A percentile compares a stretch with the other conserved stretches of the same genome.
phyloP scores from a whole-genome alignment of 2,329 filamentous ascomycete genomes.

The Colletotrichum magnum region DNA sequence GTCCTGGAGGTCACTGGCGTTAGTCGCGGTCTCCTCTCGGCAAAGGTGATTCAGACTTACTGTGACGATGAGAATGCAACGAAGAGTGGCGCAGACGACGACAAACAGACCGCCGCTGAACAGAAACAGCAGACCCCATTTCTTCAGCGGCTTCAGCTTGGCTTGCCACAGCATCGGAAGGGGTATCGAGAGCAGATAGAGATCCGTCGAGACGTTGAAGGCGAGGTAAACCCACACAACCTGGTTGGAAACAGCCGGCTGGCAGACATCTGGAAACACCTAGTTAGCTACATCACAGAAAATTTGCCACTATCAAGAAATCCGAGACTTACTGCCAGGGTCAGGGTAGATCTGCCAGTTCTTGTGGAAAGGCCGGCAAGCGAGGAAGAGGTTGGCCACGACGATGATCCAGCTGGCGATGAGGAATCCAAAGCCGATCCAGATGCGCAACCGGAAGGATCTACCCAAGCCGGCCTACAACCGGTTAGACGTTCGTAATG shows the following conservation, averaged over 20 bases:
- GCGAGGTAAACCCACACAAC: conserved; percentile 39
- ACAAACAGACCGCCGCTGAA: conserved; percentile 54
- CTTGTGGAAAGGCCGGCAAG: conserved; percentile 65
- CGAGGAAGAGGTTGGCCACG: conserved; percentile 65
- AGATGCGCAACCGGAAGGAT: conserved; percentile 59
- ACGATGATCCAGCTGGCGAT: conserved; percentile 63
- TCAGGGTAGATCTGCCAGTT: conserved; percentile 73
- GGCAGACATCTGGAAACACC: conserved; percentile 29
- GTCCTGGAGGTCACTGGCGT: conserved; percentile 42
- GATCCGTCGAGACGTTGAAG: conserved; percentile 40
- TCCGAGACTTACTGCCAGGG: conserved; percentile 62
- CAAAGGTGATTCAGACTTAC: conserved; percentile 2
- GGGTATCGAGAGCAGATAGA: conserved; percentile 40
- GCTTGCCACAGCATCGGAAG: conserved; percentile 40
- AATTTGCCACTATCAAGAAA: no score
- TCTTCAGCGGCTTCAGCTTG: conserved; percentile 51
- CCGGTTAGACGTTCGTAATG: not conserved
- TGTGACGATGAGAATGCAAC: conserved; percentile 50
- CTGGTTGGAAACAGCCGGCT: conserved; percentile 36
- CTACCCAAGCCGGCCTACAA: conserved; percentile 51
- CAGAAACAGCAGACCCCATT: conserved; percentile 50
- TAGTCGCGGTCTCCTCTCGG: not conserved
- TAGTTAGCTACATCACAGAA: not conserved
- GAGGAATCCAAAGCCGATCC: conserved; percentile 65
- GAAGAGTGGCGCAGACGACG: conserved; percentile 51